phyloP scores from a whole-genome alignment of 805 yeast genomes.

The Henningerozyma blattae region DNA sequence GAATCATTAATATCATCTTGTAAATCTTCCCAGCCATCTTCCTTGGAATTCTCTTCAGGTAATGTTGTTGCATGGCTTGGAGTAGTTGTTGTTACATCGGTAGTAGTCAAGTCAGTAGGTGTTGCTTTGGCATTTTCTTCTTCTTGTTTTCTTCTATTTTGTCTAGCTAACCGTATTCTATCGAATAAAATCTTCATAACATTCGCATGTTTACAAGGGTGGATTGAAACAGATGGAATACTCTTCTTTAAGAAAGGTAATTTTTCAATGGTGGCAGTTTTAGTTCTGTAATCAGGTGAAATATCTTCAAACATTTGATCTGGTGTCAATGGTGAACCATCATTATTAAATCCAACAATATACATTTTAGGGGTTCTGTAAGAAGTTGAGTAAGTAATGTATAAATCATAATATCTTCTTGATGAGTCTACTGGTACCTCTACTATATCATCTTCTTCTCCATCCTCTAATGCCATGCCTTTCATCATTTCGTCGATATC shows the following conservation, averaged over 20 bases:
- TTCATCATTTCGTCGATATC: conserved; percentile 20
- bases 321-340: conserved; percentile 81
- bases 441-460: conserved; percentile 31
- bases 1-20: conserved; percentile 30
- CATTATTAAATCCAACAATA: conserved; percentile 70
- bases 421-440: conserved; percentile 28
- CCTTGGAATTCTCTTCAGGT: no score
- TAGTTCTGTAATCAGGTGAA: conserved; percentile 80
- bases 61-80: no score
- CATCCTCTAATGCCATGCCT: conserved; percentile 24
- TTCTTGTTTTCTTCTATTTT: conserved; percentile 31
- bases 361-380: conserved; percentile 94
- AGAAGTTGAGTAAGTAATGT: conserved; percentile 86
- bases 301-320: conserved; percentile 92
- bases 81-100: no score
- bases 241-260: conserved; percentile 76
- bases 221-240: conserved; percentile 61
- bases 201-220: conserved; percentile 90
- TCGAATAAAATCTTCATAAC: conserved; percentile 86
- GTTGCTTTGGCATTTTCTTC: conserved; percentile 24
- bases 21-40: conserved; percentile 54
- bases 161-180: conserved; percentile 46
- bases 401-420: conserved; percentile 72
- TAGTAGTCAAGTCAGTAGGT: neutral
- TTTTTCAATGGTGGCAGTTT: conserved; percentile 91